Evolutionary conservation across 106 monocot species (phyloP).

Genomic region (Triglochin maritima): DNA sequence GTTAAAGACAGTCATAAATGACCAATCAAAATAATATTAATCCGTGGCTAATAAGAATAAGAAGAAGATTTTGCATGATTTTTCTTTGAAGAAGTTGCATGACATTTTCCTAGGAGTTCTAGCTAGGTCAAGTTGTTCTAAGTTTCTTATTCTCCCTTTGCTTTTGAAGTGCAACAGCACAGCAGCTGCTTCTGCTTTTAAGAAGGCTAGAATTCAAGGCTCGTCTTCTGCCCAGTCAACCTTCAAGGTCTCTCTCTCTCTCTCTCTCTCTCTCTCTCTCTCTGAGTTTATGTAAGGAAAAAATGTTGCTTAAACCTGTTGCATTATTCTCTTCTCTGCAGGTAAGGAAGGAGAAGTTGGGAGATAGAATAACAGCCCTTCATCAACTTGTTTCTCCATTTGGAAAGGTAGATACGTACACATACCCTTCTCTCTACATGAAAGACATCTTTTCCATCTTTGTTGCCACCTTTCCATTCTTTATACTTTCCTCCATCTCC

Average conservation of each 20-base stretch:
- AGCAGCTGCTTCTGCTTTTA: slow-evolving; percentile 43
- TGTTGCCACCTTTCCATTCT: not conserved
- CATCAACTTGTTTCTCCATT: slow-evolving; percentile 96
- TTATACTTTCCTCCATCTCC: not conserved
- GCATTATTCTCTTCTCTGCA: slow-evolving; percentile 10
- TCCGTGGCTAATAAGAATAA: too few species aligned
- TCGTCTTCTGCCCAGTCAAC: slow-evolving; percentile 57
- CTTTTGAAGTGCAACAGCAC: slow-evolving; percentile 72
- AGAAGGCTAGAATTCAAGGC: slow-evolving; percentile 71
- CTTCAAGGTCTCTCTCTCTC: slow-evolving; percentile 50
- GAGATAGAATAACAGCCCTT: slow-evolving; percentile 82
- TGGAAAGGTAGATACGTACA: slow-evolving; percentile 53
- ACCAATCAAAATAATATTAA: too few species aligned
- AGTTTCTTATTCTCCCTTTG: not conserved
- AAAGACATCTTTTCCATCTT: not conserved
- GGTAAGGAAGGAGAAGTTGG: slow-evolving; percentile 95
- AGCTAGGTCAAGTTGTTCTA: too few species aligned
- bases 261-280: slow-evolving; percentile 1
- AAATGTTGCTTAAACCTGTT: not conserved
- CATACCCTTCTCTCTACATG: not conserved
- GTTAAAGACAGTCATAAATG: too few species aligned
- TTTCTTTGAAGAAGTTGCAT: too few species aligned
- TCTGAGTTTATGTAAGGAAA: not conserved
- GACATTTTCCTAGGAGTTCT: too few species aligned
- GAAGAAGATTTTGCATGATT: too few species aligned